phyloP scores from a whole-genome alignment of 106 monocot genomes.

The Allium sativum region DNA sequence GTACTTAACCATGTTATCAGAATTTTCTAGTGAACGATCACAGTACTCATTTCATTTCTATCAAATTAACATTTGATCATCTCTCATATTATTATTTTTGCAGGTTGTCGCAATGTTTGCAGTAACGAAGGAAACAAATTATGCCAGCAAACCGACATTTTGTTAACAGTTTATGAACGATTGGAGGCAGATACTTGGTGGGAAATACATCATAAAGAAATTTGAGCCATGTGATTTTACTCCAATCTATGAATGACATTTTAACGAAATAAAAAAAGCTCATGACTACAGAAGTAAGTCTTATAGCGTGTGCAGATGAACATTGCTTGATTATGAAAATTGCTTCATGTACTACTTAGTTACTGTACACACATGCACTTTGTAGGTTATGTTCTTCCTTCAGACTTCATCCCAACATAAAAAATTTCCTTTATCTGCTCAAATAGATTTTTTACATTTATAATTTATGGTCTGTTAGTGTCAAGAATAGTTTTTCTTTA shows the following conservation, averaged over 20 bases:
- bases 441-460: too few species aligned
- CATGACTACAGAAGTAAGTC: constrained; percentile 43
- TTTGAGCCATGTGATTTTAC: constrained; percentile 89
- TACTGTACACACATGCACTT: too few species aligned
- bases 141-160: constrained; percentile 77
- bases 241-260: constrained; percentile 59
- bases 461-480: too few species aligned
- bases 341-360: too few species aligned
- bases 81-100: neutral
- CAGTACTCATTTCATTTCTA: neutral
- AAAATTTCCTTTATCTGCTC: too few species aligned
- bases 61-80: neutral
- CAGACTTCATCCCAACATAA: too few species aligned
- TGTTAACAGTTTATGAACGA: constrained; percentile 82
- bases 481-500: too few species aligned
- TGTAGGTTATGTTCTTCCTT: too few species aligned
- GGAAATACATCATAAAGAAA: constrained; percentile 86
- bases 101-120: constrained; percentile 99
- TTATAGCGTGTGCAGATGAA: neutral
- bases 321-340: neutral
- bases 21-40: neutral
- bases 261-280: constrained; percentile 57
- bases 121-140: constrained; percentile 95
- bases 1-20: too few species aligned
- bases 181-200: constrained; percentile 79